These are phyloP conservation scores for Eimeria mitis DNA, from an alignment of 169 alveolate genomes.

Conservation along the genomic window DNA sequence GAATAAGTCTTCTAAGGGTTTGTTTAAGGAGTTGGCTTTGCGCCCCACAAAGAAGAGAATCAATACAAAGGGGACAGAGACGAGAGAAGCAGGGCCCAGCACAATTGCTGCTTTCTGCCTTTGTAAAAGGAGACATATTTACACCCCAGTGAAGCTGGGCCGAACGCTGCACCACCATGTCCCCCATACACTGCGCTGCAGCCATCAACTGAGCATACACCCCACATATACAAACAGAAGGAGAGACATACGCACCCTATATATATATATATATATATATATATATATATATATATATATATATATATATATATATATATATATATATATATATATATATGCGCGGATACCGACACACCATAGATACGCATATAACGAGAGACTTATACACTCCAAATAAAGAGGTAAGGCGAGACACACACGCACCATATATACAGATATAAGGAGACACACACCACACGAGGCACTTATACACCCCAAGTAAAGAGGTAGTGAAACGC, in stretches of 20 bases:
- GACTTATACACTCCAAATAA: no score
- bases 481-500: no score
- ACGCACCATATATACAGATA: no score
- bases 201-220: not conserved
- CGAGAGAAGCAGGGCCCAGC: conserved; percentile 28
- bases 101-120: conserved; percentile 29
- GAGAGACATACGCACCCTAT: no score
- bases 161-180: conserved; percentile 6
- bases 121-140: not conserved
- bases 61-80: not conserved
- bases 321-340: not conserved
- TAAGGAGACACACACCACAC: no score
- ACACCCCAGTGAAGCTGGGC: conserved; percentile 13
- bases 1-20: not conserved
- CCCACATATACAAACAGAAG: no score
- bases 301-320: no score
- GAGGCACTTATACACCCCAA: no score
- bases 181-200: conserved; percentile 31
- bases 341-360: no score
- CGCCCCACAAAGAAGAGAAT: not conserved
- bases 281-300: not conserved
- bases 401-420: no score
- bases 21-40: not conserved
- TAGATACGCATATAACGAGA: no score
- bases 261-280: not conserved